Evolutionary conservation across 2,329 filamentous ascomycete species (phyloP).

Genomic region (Xylaria sp.): DNA sequence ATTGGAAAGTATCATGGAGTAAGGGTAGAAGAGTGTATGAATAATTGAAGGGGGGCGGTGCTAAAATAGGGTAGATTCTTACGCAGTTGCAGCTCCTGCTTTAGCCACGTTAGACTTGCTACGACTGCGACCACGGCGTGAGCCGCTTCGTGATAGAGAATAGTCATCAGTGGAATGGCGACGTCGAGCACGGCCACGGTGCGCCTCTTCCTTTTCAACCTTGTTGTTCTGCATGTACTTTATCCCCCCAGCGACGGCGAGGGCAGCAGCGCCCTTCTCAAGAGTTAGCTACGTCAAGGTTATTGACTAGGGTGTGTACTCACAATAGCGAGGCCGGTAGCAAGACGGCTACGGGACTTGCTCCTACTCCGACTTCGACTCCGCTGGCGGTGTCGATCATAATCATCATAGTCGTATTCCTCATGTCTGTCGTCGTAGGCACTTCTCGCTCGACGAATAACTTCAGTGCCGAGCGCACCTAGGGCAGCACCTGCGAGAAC

Average conservation of each 20-base stretch:
- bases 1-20: neutral
- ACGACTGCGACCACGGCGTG: constrained; percentile 57
- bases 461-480: constrained; percentile 71
- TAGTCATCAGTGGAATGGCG: constrained; percentile 58
- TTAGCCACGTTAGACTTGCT: constrained; percentile 60
- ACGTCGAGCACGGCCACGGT: constrained; percentile 65
- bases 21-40: neutral
- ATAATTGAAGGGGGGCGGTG: no score
- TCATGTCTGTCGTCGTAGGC: constrained; percentile 67
- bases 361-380: constrained; percentile 49
- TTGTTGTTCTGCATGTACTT: constrained; percentile 72
- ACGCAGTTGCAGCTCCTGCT: constrained; percentile 65
- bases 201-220: constrained; percentile 67
- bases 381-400: constrained; percentile 54
- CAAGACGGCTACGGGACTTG: constrained; percentile 58
- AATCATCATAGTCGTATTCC: constrained; percentile 48
- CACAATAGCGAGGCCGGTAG: constrained; percentile 71
- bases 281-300: constrained; percentile 8
- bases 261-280: constrained; percentile 62
- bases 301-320: constrained; percentile 31
- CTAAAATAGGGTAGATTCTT: constrained; percentile 36
- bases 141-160: constrained; percentile 59
- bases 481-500: constrained; percentile 71
- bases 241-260: constrained; percentile 72
- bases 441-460: constrained; percentile 68